A percentile compares a stretch with the other conserved stretches of the same genome.
Evolutionary conservation across 2,329 filamentous ascomycete genomes (phyloP).

Genomic region (Paecilomyces variotii): DNA sequence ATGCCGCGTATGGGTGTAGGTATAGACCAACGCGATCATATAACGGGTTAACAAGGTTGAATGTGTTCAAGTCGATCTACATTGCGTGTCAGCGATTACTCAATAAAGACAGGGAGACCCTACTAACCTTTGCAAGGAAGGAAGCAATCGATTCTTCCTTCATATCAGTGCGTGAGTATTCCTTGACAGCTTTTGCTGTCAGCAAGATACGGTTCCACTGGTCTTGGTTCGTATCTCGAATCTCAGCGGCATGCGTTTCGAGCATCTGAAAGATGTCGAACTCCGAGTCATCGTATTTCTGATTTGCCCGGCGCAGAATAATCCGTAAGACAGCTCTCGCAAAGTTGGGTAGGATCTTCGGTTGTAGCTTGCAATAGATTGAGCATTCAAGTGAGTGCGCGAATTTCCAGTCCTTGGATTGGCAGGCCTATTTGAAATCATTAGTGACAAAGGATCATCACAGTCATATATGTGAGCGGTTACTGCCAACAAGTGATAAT

Average conservation of each 20-base stretch:
- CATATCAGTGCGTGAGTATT: slow-evolving; percentile 43
- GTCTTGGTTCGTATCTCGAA: slow-evolving; percentile 31
- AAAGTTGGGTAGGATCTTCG: slow-evolving; percentile 45
- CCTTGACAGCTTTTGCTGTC: slow-evolving; percentile 46
- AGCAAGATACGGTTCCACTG: slow-evolving; percentile 44
- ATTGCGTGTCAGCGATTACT: neutral
- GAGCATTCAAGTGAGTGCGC: slow-evolving; percentile 55
- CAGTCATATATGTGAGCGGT: neutral
- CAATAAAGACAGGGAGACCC: neutral
- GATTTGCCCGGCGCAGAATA: slow-evolving; percentile 34
- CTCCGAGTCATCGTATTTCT: slow-evolving; percentile 29
- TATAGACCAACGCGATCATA: slow-evolving; percentile 53
- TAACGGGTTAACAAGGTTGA: slow-evolving; percentile 49
- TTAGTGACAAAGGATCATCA: neutral
- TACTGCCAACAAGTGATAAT: neutral
- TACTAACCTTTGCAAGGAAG: slow-evolving; percentile 40
- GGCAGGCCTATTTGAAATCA: slow-evolving; percentile 42
- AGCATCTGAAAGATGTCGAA: slow-evolving; percentile 38
- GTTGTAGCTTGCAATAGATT: slow-evolving; percentile 39
- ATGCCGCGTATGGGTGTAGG: slow-evolving; percentile 46
- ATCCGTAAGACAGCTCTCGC: slow-evolving; percentile 50
- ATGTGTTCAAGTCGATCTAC: slow-evolving; percentile 50
- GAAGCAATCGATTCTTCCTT: slow-evolving; percentile 34
- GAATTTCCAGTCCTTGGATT: slow-evolving; percentile 51
- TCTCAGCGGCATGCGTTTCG: slow-evolving; percentile 43